Evolutionary conservation across 2,329 filamentous ascomycete genomes (phyloP).

Genomic region (Ilyonectria mors-panacis): DNA sequence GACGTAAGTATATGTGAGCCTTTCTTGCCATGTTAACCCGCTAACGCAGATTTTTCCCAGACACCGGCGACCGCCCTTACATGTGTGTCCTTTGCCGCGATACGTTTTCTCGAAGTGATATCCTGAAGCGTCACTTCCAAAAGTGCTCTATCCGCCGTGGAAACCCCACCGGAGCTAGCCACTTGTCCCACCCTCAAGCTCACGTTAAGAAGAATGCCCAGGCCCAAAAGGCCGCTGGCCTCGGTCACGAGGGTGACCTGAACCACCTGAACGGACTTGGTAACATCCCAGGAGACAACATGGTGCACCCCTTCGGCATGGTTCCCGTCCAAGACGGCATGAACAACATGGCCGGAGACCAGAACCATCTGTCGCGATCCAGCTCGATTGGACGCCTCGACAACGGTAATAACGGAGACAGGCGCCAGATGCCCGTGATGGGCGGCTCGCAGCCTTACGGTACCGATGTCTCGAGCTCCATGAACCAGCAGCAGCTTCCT

Average conservation of each 20-base stretch:
- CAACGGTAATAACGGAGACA: slow-evolving; percentile 69
- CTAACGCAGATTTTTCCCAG: slow-evolving; percentile 60
- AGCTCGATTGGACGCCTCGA: slow-evolving; percentile 73
- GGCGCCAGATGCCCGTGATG: slow-evolving; percentile 71
- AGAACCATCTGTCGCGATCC: slow-evolving; percentile 73
- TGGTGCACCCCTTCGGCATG: slow-evolving; percentile 72
- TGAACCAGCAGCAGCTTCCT: slow-evolving; percentile 76
- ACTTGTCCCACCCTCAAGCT: slow-evolving; percentile 92
- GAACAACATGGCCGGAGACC: slow-evolving; percentile 72
- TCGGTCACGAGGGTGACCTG: slow-evolving; percentile 68
- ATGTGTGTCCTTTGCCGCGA: slow-evolving; percentile 98
- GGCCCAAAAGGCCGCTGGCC: slow-evolving; percentile 69
- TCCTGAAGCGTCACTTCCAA: slow-evolving; percentile 98
- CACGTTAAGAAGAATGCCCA: slow-evolving; percentile 85
- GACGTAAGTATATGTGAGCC: slow-evolving; percentile 79
- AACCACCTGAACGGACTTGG: slow-evolving; percentile 74
- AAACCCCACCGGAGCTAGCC: slow-evolving; percentile 94
- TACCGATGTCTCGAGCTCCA: slow-evolving; percentile 71
- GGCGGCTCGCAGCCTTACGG: slow-evolving; percentile 69
- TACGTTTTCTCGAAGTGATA: slow-evolving; percentile 97
- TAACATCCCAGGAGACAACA: slow-evolving; percentile 70
- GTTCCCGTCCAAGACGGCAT: slow-evolving; percentile 70
- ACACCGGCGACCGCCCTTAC: slow-evolving; percentile 97
- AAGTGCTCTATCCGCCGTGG: slow-evolving; percentile 98
- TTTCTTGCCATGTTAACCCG: slow-evolving; percentile 3